Evolutionary conservation across 495 filamentous ascomycete species (phyloP).

Genomic region (Platismatia glauca): DNA sequence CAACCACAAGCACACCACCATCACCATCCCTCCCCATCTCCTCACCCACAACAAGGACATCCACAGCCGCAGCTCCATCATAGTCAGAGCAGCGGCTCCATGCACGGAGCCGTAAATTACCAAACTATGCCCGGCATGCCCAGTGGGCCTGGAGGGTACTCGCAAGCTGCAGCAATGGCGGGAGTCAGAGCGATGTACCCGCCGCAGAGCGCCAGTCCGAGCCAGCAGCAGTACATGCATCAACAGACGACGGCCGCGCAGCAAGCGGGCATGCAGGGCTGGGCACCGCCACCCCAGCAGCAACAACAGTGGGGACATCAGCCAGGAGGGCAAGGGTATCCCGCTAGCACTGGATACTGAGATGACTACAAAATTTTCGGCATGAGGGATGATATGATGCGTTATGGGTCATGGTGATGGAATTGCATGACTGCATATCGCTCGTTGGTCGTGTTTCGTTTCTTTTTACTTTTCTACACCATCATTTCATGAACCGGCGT

Average conservation of each 20-base stretch:
- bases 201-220: constrained; percentile 34
- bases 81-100: constrained; percentile 52
- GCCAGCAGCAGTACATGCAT: constrained; percentile 47
- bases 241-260: constrained; percentile 35
- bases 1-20: constrained; percentile 30
- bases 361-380: background rate
- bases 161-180: constrained; percentile 9
- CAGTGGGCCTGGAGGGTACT: constrained; percentile 42
- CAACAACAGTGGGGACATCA: constrained; percentile 9
- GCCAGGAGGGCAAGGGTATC: constrained; percentile 16
- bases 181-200: constrained; percentile 20
- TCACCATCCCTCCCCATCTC: constrained; percentile 33
- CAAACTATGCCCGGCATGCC: constrained; percentile 50
- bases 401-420: constrained; percentile 4
- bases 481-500: background rate
- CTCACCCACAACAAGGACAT: constrained; percentile 39
- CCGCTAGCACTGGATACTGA: constrained; percentile 18
- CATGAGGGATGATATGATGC: background rate
- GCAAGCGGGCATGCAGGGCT: constrained; percentile 40
- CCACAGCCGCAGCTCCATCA: constrained; percentile 44
- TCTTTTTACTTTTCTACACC: background rate
- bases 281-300: constrained; percentile 30
- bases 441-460: background rate
- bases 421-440: background rate
- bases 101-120: constrained; percentile 47